Percentiles rank a stretch among this genome's conserved stretches.
phyloP scores from a whole-genome alignment of 2,329 filamentous ascomycete species.

The Colletotrichum lentis region DNA sequence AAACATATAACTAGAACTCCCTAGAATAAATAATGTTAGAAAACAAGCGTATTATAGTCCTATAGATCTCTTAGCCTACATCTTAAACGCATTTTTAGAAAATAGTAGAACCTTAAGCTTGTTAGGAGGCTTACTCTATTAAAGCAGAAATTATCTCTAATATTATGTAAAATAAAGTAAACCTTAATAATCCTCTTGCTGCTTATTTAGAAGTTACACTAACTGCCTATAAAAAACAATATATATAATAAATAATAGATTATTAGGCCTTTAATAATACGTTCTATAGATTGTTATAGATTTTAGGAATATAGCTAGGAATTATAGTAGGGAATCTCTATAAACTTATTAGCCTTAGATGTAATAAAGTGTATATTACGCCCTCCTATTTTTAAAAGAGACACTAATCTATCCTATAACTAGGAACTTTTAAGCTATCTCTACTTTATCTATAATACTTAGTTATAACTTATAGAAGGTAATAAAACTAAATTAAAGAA shows the following conservation, averaged over 20 bases:
- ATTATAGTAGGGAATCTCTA: not conserved
- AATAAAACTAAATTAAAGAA: constrained; percentile 3
- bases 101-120: not conserved
- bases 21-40: too few relatives aligned
- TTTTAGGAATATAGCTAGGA: not conserved
- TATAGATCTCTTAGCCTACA: too few relatives aligned
- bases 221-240: not conserved
- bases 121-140: not conserved
- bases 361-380: not conserved
- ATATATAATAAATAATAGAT: not conserved
- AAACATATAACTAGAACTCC: too few relatives aligned
- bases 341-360: constrained; percentile 1
- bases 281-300: not conserved
- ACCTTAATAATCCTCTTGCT: not conserved
- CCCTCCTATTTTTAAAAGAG: not conserved
- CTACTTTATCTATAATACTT: constrained; percentile 2
- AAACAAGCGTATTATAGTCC: too few relatives aligned
- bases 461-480: not conserved
- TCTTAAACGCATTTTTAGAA: too few relatives aligned
- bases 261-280: not conserved
- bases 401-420: not conserved
- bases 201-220: not conserved
- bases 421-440: not conserved
- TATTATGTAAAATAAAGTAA: not conserved
- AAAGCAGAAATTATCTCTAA: not conserved